Conservation (phyloP, 352 stramenopile genomes). For the Pythium rishiriense region DNA sequence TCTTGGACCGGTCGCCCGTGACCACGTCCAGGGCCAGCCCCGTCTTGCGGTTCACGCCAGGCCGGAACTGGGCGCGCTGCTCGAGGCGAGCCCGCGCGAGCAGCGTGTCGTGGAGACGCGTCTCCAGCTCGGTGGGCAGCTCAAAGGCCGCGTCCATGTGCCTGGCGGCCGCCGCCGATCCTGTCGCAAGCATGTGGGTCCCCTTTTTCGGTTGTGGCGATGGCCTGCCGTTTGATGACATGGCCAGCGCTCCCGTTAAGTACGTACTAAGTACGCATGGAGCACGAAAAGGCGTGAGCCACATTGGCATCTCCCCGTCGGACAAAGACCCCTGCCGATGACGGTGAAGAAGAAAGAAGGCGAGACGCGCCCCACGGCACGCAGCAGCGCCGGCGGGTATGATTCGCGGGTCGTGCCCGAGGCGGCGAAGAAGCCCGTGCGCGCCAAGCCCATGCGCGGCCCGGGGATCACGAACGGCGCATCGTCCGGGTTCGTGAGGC, state of each 20-base stretch:
- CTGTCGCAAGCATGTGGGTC: constrained; percentile 7
- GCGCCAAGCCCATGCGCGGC: constrained; percentile 62
- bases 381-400: not conserved
- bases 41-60: constrained; percentile 37
- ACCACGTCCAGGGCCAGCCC: constrained; percentile 42
- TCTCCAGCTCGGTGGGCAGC: constrained; percentile 56
- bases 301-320: too few species aligned
- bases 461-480: constrained; percentile 16
- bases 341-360: constrained; percentile 25
- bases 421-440: constrained; percentile 50
- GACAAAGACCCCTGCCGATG: constrained; percentile 11
- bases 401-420: constrained; percentile 36
- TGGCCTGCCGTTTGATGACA: not conserved
- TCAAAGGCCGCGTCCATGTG: constrained; percentile 48
- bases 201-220: not conserved
- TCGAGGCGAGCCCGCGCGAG: constrained; percentile 22
- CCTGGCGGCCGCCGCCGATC: not conserved
- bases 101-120: constrained; percentile 46
- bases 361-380: constrained; percentile 10
- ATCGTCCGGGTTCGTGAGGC: not conserved
- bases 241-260: too few species aligned
- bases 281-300: constrained; percentile 22
- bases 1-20: constrained; percentile 45
- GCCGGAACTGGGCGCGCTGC: constrained; percentile 52
- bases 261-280: constrained; percentile 10